These are phyloP conservation scores for Pisolithus albus DNA, from an alignment of 768 basidiomycete genomes.

Conservation along the genomic window DNA sequence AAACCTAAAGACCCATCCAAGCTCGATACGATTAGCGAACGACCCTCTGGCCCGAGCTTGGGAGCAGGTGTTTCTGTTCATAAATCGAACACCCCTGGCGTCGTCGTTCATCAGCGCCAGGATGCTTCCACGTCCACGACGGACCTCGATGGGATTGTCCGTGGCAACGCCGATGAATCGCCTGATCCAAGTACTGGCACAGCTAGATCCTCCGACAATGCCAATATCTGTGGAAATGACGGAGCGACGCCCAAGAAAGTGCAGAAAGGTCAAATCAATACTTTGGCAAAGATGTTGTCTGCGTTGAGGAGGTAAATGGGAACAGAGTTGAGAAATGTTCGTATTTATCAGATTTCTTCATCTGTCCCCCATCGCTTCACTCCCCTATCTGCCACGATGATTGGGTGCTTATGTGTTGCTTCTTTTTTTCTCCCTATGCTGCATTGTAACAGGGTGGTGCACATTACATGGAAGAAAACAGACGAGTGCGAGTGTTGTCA, in stretches of 20 bases:
- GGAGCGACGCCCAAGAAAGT: constrained; percentile 61
- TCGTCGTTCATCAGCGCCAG: constrained; percentile 37
- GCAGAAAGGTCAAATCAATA: constrained; percentile 84
- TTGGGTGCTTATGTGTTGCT: not conserved
- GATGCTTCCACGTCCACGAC: constrained; percentile 75
- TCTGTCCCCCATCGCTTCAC: not conserved
- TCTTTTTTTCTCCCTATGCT: not conserved
- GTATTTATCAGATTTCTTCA: constrained; percentile 2
- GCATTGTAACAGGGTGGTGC: not conserved
- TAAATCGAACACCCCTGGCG: constrained; percentile 11
- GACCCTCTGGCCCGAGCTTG: constrained; percentile 30
- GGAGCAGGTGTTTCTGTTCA: not conserved
- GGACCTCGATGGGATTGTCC: constrained; percentile 43
- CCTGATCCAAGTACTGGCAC: not conserved
- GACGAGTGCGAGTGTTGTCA: constrained; percentile 1
- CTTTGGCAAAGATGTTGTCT: constrained; percentile 88
- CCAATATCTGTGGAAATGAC: constrained; percentile 5
- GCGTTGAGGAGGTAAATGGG: constrained; percentile 56
- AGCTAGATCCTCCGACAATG: not conserved
- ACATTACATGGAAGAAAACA: not conserved
- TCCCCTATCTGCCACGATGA: not conserved
- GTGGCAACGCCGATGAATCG: not conserved
- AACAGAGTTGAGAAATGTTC: constrained; percentile 21
- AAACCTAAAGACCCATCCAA: constrained; percentile 54
- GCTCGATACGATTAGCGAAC: constrained; percentile 73